Percentiles rank a stretch among this genome's conserved stretches.
These are phyloP conservation scores for Hyaloscypha bicolor DNA, from an alignment of 495 filamentous ascomycete genomes.

Conservation along the genomic window DNA sequence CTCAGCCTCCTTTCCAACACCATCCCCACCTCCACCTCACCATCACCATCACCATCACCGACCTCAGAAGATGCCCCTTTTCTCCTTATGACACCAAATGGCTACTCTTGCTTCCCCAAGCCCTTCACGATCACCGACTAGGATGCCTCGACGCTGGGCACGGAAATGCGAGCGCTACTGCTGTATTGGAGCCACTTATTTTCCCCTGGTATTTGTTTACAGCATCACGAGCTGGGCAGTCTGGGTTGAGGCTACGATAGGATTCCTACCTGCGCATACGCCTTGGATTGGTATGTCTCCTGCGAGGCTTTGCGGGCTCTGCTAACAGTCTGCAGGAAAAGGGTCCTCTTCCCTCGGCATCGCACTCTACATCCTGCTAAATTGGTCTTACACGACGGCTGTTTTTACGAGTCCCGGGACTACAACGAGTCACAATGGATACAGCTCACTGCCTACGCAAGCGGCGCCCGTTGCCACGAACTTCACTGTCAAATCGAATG, in stretches of 20 bases:
- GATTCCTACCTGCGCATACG: constrained; percentile 57
- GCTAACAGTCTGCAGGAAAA: constrained; percentile 38
- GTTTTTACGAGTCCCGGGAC: constrained; percentile 90
- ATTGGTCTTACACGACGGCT: constrained; percentile 85
- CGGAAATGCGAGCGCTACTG: constrained; percentile 81
- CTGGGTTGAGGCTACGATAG: constrained; percentile 81
- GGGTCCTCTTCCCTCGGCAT: constrained; percentile 60
- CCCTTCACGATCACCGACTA: constrained; percentile 28
- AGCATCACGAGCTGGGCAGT: constrained; percentile 86
- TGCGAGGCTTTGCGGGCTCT: constrained; percentile 4
- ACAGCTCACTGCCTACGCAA: constrained; percentile 52
- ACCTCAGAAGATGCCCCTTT: constrained; percentile 6
- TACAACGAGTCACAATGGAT: constrained; percentile 45
- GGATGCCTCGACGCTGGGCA: constrained; percentile 57
- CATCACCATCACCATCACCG: neutral
- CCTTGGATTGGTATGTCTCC: constrained; percentile 66
- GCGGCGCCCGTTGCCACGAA: constrained; percentile 60
- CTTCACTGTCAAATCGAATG: constrained; percentile 88
- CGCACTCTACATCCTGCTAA: constrained; percentile 74
- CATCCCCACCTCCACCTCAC: neutral
- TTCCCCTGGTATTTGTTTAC: constrained; percentile 89
- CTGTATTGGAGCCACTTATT: constrained; percentile 78
- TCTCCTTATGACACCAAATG: constrained; percentile 22
- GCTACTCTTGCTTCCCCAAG: constrained; percentile 28
- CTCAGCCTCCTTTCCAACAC: constrained; percentile 3